Conservation (phyloP, 768 basidiomycete species). For the Trametes punicea region DNA sequence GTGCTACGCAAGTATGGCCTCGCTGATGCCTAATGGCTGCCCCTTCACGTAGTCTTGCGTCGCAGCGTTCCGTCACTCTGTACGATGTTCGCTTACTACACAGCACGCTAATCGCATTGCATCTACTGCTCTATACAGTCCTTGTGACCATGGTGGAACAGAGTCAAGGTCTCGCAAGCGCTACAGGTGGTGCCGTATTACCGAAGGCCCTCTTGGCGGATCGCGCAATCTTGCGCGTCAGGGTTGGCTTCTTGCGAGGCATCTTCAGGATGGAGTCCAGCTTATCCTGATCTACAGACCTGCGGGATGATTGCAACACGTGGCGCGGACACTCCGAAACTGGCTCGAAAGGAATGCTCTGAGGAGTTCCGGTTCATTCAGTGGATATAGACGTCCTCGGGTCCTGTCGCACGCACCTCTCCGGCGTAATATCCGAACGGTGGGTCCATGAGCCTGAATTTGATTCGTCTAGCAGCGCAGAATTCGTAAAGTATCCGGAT, state of each 20-base stretch:
- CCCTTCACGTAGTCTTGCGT: not conserved
- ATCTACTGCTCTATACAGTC: not conserved
- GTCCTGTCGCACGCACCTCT: not conserved
- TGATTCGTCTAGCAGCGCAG: not conserved
- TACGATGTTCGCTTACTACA: not conserved
- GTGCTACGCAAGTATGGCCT: constrained; percentile 72
- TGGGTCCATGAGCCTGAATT: constrained; percentile 10
- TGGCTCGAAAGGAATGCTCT: constrained; percentile 3
- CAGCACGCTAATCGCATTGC: not conserved
- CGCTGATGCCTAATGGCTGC: constrained; percentile 25
- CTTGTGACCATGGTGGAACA: not conserved
- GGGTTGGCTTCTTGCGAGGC: not conserved
- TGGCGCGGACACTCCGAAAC: not conserved
- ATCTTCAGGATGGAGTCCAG: not conserved
- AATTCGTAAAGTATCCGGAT: constrained; percentile 3
- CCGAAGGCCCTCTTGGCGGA: not conserved
- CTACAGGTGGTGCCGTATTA: not conserved
- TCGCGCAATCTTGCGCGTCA: not conserved
- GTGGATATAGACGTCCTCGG: not conserved
- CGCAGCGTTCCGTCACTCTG: not conserved
- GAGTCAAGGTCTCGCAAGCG: not conserved
- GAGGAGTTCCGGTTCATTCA: not conserved
- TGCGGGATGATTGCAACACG: not conserved
- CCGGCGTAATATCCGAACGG: constrained; percentile 13
- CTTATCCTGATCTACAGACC: not conserved